A percentile compares a stretch with the other conserved stretches of the same genome.
Evolutionary conservation across 169 alveolate species (phyloP).

Genomic region (Eimeria praecox): DNA sequence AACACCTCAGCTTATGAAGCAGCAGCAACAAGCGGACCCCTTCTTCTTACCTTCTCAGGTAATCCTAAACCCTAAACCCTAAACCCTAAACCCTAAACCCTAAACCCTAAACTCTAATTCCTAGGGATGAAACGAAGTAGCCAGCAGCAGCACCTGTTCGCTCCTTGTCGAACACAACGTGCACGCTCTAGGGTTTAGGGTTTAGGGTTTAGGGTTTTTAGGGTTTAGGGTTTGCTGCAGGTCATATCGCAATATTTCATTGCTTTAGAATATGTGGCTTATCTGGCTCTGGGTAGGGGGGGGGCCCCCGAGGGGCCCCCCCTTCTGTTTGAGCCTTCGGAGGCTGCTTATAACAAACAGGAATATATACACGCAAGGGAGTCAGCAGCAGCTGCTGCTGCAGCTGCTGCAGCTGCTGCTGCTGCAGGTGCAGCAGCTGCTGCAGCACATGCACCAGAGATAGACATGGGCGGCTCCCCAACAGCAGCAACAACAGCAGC

Average conservation of each 20-base stretch:
- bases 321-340: not conserved
- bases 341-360: too few relatives aligned
- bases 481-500: not conserved
- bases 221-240: constrained; percentile 59
- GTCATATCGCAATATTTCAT: not conserved
- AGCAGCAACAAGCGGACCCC: constrained; percentile 17
- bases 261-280: not conserved
- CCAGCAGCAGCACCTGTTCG: not conserved
- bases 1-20: not conserved
- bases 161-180: not conserved
- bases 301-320: not conserved
- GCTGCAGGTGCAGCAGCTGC: not conserved
- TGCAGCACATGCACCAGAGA: not conserved
- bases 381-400: too few relatives aligned
- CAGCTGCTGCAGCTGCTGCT: not conserved
- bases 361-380: too few relatives aligned
- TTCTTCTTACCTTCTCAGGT: not conserved
- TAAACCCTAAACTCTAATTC: not conserved
- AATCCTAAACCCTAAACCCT: constrained; percentile 39
- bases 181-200: not conserved
- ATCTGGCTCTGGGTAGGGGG: not conserved
- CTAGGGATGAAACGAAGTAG: not conserved
- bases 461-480: too few relatives aligned
- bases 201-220: constrained; percentile 62
- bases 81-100: constrained; percentile 28